These are phyloP conservation scores for Arctium minus DNA, from an alignment of 129 eudicot species.

Conservation along the genomic window DNA sequence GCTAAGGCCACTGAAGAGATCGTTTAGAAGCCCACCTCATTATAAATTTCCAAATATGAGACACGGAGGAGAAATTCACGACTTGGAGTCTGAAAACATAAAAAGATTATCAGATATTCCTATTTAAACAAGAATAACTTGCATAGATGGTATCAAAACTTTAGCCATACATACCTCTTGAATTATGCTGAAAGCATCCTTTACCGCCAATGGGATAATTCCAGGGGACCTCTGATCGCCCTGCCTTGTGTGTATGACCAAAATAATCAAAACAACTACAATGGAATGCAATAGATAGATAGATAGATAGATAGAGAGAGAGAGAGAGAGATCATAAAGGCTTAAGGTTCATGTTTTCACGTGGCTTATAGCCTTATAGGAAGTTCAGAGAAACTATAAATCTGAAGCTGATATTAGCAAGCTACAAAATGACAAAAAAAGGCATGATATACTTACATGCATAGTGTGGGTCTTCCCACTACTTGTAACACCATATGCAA, in stretches of 20 bases:
- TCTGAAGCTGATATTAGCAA: slow-evolving; percentile 8
- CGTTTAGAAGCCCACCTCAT: slow-evolving; percentile 57
- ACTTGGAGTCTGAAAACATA: slow-evolving; percentile 74
- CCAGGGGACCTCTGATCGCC: slow-evolving; percentile 99
- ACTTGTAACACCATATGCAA: slow-evolving; percentile 99
- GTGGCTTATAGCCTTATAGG: slow-evolving; percentile 9
- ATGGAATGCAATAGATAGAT: slow-evolving; percentile 1
- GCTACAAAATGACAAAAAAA: neutral
- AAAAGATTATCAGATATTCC: slow-evolving; percentile 5
- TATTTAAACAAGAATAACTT: slow-evolving; percentile 12
- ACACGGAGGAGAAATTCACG: slow-evolving; percentile 98
- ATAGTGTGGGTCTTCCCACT: slow-evolving; percentile 99
- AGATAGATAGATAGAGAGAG: neutral
- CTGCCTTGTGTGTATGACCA: slow-evolving; percentile 37
- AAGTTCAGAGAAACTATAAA: slow-evolving; percentile 1
- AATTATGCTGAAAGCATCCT: slow-evolving; percentile 96
- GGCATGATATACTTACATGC: slow-evolving; percentile 59
- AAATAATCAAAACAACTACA: slow-evolving; percentile 21
- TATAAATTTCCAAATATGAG: slow-evolving; percentile 95
- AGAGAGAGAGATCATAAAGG: slow-evolving; percentile 1
- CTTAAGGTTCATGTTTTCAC: slow-evolving; percentile 6
- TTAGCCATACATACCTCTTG: slow-evolving; percentile 66
- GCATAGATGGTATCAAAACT: neutral
- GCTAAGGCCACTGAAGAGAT: slow-evolving; percentile 3
- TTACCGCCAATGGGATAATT: slow-evolving; percentile 92